Evolutionary conservation across 352 stramenopile genomes (phyloP).

Genomic region (Peronospora destructor): DNA sequence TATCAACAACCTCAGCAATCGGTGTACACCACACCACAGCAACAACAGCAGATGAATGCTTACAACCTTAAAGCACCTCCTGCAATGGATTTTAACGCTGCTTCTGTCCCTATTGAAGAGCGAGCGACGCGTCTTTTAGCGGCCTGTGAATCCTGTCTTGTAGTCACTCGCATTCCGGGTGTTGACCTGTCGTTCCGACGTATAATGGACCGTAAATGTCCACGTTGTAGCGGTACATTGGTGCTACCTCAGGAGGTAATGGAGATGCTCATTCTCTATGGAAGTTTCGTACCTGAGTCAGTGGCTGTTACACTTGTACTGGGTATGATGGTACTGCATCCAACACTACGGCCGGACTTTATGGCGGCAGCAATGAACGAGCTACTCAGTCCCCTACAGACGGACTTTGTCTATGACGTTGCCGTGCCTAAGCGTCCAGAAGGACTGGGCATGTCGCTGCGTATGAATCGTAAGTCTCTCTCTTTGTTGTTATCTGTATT

Average conservation of each 20-base stretch:
- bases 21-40: slow-evolving; percentile 21
- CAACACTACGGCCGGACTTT: slow-evolving; percentile 69
- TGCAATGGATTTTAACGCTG: slow-evolving; percentile 17
- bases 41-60: slow-evolving; percentile 20
- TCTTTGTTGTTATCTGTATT: too few species aligned
- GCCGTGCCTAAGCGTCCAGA: slow-evolving; percentile 72
- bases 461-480: slow-evolving; percentile 70
- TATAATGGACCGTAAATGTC: slow-evolving; percentile 74
- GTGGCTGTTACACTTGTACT: slow-evolving; percentile 60
- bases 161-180: slow-evolving; percentile 56
- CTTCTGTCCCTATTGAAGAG: slow-evolving; percentile 26
- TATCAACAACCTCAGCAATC: slow-evolving; percentile 15
- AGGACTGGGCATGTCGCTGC: slow-evolving; percentile 77
- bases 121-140: slow-evolving; percentile 57
- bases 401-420: slow-evolving; percentile 79
- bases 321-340: slow-evolving; percentile 60
- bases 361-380: slow-evolving; percentile 82
- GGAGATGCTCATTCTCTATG: slow-evolving; percentile 86
- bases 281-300: slow-evolving; percentile 67
- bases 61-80: slow-evolving; percentile 20
- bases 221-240: slow-evolving; percentile 49
- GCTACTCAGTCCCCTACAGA: slow-evolving; percentile 68
- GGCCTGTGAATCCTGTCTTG: slow-evolving; percentile 66
- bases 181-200: slow-evolving; percentile 80
- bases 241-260: slow-evolving; percentile 72